Base-by-base conservation (phyloP, 1,139 yeast genomes). In the Wickerhamiella infanticola region DNA sequence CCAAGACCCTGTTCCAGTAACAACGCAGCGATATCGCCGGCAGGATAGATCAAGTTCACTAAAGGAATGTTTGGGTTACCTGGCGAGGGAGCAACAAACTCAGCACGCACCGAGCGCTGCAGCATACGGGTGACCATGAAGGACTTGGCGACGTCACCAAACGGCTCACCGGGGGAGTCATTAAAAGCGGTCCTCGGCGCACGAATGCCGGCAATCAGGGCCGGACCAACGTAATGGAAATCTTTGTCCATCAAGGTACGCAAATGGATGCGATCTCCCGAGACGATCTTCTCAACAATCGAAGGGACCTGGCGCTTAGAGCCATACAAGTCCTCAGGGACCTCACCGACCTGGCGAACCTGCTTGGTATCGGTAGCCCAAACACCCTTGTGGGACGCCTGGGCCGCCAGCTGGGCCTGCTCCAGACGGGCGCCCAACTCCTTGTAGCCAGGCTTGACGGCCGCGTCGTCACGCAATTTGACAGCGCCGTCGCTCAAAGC, bases 11-110 rank as follows among this genome's bases (percentile, higher is more conserved):
- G 70, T 50, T 73, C 75, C 51, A 84, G 68, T 51, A 84, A 64
- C 53, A 75, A 74, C 54, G 78, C 80, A 50, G 81, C 77, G 55
- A 84, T 79, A 57, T 82, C 81, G 5, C 94, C 86, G 46, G 85
- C 88, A 54, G 77, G 78, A 45, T 74, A 62, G 38, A 76, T 56
- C 42, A 70, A 60, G 5, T 71, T 81, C 48, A 79, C 73, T 43
- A 64, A 56, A 9, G 88, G 80, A 5, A 79, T 65, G 7, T 84
- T 88, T 42, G 73, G 74, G 53, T 73, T 74, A 18, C 40, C 31
- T 7, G 47, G 42, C 11, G 59, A 51, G 24, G 50, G 48, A 36
- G 86, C 88, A 36, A 81, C 55, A 48, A 81, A 65, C 8, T 69
- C 64, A 31, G 77, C 74, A 48, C 73, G 70, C 39, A 83, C 78